Conservation (phyloP, 1,284 basidiomycete genomes). For the Spongispora temasekensis region DNA sequence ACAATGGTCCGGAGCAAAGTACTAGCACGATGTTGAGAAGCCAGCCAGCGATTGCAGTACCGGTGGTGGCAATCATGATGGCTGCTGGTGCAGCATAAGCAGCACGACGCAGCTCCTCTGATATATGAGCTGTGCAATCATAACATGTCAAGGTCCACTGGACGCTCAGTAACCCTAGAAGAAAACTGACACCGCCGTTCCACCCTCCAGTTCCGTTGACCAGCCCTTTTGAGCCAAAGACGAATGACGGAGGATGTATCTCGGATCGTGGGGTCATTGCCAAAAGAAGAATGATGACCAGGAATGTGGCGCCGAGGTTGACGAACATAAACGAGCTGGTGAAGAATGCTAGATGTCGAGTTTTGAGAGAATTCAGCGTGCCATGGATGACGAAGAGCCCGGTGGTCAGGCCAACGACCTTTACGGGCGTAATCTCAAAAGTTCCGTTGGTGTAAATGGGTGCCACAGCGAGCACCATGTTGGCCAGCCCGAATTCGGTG, state of each 20-base stretch:
- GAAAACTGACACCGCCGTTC: slow-evolving; percentile 80
- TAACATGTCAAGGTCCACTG: slow-evolving; percentile 90
- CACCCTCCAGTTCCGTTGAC: slow-evolving; percentile 80
- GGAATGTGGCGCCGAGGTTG: slow-evolving; percentile 75
- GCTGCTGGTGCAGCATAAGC: slow-evolving; percentile 81
- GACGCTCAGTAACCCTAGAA: slow-evolving; percentile 87
- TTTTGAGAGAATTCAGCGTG: slow-evolving; percentile 79
- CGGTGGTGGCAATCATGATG: slow-evolving; percentile 88
- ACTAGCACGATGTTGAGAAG: slow-evolving; percentile 81
- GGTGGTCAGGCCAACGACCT: slow-evolving; percentile 74
- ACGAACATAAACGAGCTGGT: slow-evolving; percentile 86
- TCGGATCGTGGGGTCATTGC: slow-evolving; percentile 75
- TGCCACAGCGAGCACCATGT: slow-evolving; percentile 87
- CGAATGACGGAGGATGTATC: slow-evolving; percentile 80
- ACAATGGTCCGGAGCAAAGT: slow-evolving; percentile 78
- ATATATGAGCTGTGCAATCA: slow-evolving; percentile 85
- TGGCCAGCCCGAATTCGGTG: slow-evolving; percentile 86
- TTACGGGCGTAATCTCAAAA: slow-evolving; percentile 42
- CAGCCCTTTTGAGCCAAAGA: slow-evolving; percentile 73
- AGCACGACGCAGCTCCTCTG: slow-evolving; percentile 87
- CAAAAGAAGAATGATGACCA: slow-evolving; percentile 85
- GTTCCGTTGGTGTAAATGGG: slow-evolving; percentile 20
- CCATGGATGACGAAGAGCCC: slow-evolving; percentile 78
- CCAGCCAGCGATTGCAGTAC: slow-evolving; percentile 85
- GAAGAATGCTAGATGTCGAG: slow-evolving; percentile 76